phyloP scores from a whole-genome alignment of 352 stramenopile species.

The Globisporangium nodosum region DNA sequence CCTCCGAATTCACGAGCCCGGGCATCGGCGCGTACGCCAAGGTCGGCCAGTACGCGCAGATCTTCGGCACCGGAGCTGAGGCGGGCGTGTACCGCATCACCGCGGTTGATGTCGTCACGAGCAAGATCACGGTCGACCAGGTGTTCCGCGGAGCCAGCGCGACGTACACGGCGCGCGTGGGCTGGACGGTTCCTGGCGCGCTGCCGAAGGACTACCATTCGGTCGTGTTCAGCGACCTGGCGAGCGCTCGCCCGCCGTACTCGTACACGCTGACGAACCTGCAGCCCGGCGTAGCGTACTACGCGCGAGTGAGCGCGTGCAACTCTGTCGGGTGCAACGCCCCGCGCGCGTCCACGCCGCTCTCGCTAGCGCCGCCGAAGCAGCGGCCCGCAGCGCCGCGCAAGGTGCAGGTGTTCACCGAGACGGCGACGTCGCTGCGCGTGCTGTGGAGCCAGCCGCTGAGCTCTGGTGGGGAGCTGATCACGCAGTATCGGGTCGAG shows the following conservation, averaged over 20 bases:
- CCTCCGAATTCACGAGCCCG: slow-evolving; percentile 27
- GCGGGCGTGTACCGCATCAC: slow-evolving; percentile 42
- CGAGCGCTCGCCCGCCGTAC: slow-evolving; percentile 14
- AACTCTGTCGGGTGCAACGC: slow-evolving; percentile 90
- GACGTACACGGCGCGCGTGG: slow-evolving; percentile 36
- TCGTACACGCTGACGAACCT: slow-evolving; percentile 59
- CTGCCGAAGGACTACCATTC: slow-evolving; percentile 53
- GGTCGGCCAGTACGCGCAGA: slow-evolving; percentile 52
- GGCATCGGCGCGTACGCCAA: slow-evolving; percentile 30
- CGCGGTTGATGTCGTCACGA: slow-evolving; percentile 20
- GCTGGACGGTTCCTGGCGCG: slow-evolving; percentile 60
- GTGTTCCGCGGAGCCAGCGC: slow-evolving; percentile 30
- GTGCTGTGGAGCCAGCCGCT: slow-evolving; percentile 87
- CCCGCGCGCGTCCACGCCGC: slow-evolving; percentile 68
- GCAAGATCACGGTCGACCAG: slow-evolving; percentile 48
- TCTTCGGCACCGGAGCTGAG: slow-evolving; percentile 26
- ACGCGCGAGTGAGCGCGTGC: slow-evolving; percentile 83
- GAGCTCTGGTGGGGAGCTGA: slow-evolving; percentile 88
- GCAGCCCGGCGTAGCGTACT: slow-evolving; percentile 73
- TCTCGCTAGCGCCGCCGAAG: slow-evolving; percentile 64
- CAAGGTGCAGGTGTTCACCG: slow-evolving; percentile 68
- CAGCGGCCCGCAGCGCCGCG: slow-evolving; percentile 84
- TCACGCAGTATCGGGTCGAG: slow-evolving; percentile 94
- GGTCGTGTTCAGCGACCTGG: slow-evolving; percentile 13
- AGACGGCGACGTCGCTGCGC: slow-evolving; percentile 67